A percentile compares a stretch with the other conserved stretches of the same genome.
phyloP scores from a whole-genome alignment of 1,139 yeast species.

The Williopsis jadinii region DNA sequence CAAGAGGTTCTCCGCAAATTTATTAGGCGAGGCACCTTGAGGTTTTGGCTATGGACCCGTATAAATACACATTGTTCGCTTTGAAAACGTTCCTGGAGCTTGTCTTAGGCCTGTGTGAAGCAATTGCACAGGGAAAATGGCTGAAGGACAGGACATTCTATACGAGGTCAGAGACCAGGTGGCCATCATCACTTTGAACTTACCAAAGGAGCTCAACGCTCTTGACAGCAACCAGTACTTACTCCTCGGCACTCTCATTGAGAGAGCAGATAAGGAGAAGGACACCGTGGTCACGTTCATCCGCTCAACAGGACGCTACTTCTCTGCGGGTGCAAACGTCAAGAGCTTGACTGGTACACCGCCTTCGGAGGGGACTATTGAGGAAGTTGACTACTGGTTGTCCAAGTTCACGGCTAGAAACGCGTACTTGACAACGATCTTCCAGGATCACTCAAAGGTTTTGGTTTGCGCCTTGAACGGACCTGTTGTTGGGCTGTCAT shows the following conservation, averaged over 20 bases:
- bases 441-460: slow-evolving; percentile 66
- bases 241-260: slow-evolving; percentile 51
- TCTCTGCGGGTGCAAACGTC: slow-evolving; percentile 84
- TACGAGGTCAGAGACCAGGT: slow-evolving; percentile 49
- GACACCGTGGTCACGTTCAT: slow-evolving; percentile 60
- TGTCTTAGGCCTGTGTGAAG: too few relatives aligned
- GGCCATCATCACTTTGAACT: slow-evolving; percentile 63
- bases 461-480: slow-evolving; percentile 78
- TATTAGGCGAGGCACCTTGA: too few relatives aligned
- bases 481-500: slow-evolving; percentile 76
- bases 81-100: too few relatives aligned
- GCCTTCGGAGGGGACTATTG: slow-evolving; percentile 19
- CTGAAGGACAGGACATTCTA: slow-evolving; percentile 29
- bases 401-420: slow-evolving; percentile 62
- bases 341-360: slow-evolving; percentile 24
- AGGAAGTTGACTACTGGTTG: slow-evolving; percentile 47
- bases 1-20: too few relatives aligned
- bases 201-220: slow-evolving; percentile 62
- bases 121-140: slow-evolving; percentile 6
- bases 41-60: too few relatives aligned
- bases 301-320: slow-evolving; percentile 67
- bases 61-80: too few relatives aligned
- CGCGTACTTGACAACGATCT: slow-evolving; percentile 58
- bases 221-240: slow-evolving; percentile 61
- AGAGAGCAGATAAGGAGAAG: slow-evolving; percentile 61